A percentile compares a stretch with the other conserved stretches of the same genome.
phyloP scores from a whole-genome alignment of 2,329 filamentous ascomycete genomes.

The Fusarium annulatum region DNA sequence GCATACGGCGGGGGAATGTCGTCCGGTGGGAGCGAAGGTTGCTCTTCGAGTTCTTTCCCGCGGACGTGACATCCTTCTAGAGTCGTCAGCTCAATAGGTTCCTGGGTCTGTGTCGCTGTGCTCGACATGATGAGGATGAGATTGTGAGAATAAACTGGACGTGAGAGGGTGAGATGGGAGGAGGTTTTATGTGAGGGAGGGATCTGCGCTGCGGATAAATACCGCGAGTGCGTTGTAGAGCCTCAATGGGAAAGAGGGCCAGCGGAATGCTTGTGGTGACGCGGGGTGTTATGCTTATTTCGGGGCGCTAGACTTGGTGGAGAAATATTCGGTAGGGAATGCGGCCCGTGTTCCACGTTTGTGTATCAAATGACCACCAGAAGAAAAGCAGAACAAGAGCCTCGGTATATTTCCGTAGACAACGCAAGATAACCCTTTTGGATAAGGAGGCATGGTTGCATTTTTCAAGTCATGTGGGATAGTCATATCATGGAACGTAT shows the following conservation, averaged over 20 bases:
- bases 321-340: neutral
- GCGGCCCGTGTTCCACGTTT: neutral
- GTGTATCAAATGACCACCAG: neutral
- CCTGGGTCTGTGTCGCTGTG: conserved; percentile 11
- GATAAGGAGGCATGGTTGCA: too few species aligned
- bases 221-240: neutral
- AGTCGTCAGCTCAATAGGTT: conserved; percentile 22
- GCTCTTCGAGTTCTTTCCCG: conserved; percentile 17
- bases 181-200: neutral
- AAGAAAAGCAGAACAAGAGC: fast-evolving
- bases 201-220: neutral
- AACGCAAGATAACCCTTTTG: neutral
- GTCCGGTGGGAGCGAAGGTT: neutral
- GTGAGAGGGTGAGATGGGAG: too few species aligned
- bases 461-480: too few species aligned
- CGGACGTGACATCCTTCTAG: neutral
- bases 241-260: neutral
- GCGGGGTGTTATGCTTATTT: conserved; percentile 2
- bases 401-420: neutral
- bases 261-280: neutral
- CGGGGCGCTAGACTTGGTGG: neutral
- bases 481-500: too few species aligned
- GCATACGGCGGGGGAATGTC: conserved; percentile 44
- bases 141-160: neutral
- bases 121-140: conserved; percentile 16